A percentile compares a stretch with the other conserved stretches of the same genome.
Evolutionary conservation across 1,139 yeast genomes (phyloP).

Genomic region (Pichia sp.): DNA sequence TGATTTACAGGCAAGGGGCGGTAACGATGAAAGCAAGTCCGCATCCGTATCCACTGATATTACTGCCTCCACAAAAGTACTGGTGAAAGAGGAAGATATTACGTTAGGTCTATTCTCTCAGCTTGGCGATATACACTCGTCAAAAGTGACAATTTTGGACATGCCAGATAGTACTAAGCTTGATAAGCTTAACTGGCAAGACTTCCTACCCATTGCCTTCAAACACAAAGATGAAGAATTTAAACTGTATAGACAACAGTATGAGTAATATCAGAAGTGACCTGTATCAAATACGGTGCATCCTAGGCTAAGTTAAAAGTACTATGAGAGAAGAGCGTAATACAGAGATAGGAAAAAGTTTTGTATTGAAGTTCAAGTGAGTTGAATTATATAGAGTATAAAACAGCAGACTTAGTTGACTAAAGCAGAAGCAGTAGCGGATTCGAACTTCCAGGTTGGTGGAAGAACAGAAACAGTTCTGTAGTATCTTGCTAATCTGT

Average conservation of each 20-base stretch:
- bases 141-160: constrained; percentile 5
- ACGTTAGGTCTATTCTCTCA: constrained; percentile 6
- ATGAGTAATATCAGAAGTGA: constrained; percentile 2
- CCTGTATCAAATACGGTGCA: no score
- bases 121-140: constrained; percentile 4
- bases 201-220: constrained; percentile 31
- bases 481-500: constrained; percentile 99
- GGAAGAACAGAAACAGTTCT: constrained; percentile 98
- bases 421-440: constrained; percentile 99
- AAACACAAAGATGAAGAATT: constrained; percentile 34
- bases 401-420: constrained; percentile 62
- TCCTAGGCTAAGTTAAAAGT: no score
- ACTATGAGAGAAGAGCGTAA: no score
- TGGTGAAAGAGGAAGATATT: constrained; percentile 6
- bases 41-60: constrained; percentile 9
- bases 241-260: constrained; percentile 34
- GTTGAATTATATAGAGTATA: constrained; percentile 1
- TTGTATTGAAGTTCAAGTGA: background rate
- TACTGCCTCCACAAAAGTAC: constrained; percentile 1
- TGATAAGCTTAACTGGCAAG: constrained; percentile 14
- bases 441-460: constrained; percentile 99
- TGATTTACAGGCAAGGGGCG: constrained; percentile 9
- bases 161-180: constrained; percentile 12
- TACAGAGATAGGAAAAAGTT: no score
- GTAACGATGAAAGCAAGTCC: constrained; percentile 7